Percentiles rank a stretch among this genome's conserved stretches.
Conservation (phyloP, 225 moss, liverwort and hornwort genomes). For the Thuidium tamariscinum region DNA sequence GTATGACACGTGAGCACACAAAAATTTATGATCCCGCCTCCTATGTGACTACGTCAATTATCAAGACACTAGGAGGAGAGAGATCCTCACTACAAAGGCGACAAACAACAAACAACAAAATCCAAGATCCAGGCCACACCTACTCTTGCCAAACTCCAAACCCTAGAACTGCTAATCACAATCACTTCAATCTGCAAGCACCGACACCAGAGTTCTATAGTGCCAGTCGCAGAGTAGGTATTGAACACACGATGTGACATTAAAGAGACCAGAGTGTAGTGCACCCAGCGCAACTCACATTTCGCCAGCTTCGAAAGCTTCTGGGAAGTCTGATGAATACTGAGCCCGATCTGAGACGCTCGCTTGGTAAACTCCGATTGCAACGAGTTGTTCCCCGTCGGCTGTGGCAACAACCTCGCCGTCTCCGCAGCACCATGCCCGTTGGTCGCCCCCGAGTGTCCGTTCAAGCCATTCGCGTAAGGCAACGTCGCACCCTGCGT, state of each 20-base stretch:
- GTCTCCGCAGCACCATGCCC: conserved; percentile 22
- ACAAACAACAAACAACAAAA: not conserved
- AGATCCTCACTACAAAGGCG: not conserved
- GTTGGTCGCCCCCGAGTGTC: conserved; percentile 1
- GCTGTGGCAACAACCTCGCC: conserved; percentile 37
- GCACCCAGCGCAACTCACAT: conserved; percentile 25
- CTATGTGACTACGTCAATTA: not conserved
- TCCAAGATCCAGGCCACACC: not conserved
- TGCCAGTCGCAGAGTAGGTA: too few species aligned
- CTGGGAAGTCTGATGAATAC: conserved; percentile 94
- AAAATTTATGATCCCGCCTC: not conserved
- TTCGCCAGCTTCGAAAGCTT: conserved; percentile 91
- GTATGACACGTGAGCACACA: not conserved
- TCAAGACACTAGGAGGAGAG: not conserved
- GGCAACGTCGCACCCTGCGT: conserved; percentile 25
- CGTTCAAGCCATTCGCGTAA: conserved; percentile 15
- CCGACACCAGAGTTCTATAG: not conserved
- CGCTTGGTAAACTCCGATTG: conserved; percentile 90
- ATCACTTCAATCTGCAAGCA: not conserved
- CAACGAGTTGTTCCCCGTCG: conserved; percentile 49
- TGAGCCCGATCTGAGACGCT: conserved; percentile 95
- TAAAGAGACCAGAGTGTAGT: too few species aligned
- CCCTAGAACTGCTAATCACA: not conserved
- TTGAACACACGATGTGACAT: not conserved
- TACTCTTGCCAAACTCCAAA: not conserved